Evolutionary conservation across 495 filamentous ascomycete species (phyloP).

Genomic region (Aspergillus bridgeri): DNA sequence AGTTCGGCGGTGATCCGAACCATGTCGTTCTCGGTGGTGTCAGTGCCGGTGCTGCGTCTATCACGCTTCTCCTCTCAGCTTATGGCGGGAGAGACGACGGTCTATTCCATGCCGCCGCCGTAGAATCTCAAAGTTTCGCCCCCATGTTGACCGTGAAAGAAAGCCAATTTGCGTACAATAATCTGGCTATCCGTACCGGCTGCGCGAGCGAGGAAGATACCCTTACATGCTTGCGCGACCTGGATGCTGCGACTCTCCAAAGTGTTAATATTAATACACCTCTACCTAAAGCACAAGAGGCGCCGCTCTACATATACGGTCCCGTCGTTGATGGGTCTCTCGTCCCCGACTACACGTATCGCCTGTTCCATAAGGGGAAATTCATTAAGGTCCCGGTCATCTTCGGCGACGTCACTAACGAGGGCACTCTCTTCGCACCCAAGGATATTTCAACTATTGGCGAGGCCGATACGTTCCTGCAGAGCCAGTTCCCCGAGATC

Average conservation of each 20-base stretch:
- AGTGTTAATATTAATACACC: slow-evolving; percentile 50
- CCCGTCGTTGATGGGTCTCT: slow-evolving; percentile 59
- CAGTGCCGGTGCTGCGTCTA: slow-evolving; percentile 67
- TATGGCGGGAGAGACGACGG: slow-evolving; percentile 53
- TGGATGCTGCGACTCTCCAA: slow-evolving; percentile 49
- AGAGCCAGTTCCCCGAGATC: slow-evolving; percentile 60
- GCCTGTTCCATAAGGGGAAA: slow-evolving; percentile 51
- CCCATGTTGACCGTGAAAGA: slow-evolving; percentile 55
- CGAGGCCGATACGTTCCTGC: slow-evolving; percentile 52
- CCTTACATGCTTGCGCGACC: slow-evolving; percentile 55
- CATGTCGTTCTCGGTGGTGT: slow-evolving; percentile 70
- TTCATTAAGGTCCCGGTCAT: slow-evolving; percentile 70
- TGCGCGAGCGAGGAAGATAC: slow-evolving; percentile 48
- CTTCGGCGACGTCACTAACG: slow-evolving; percentile 68
- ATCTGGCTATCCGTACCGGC: slow-evolving; percentile 52
- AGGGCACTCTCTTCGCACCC: slow-evolving; percentile 64
- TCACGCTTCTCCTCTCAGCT: slow-evolving; percentile 64
- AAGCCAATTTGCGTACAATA: slow-evolving; percentile 64
- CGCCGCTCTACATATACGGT: slow-evolving; percentile 57
- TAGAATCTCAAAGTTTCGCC: slow-evolving; percentile 64
- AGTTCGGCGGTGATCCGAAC: slow-evolving; percentile 71
- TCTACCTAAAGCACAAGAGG: slow-evolving; percentile 45
- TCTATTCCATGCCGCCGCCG: slow-evolving; percentile 61
- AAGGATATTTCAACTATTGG: slow-evolving; percentile 41
- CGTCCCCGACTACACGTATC: slow-evolving; percentile 56